Evolutionary conservation across 176 grass and related monocot genomes (phyloP).

Genomic region (Ensete ventricosum): DNA sequence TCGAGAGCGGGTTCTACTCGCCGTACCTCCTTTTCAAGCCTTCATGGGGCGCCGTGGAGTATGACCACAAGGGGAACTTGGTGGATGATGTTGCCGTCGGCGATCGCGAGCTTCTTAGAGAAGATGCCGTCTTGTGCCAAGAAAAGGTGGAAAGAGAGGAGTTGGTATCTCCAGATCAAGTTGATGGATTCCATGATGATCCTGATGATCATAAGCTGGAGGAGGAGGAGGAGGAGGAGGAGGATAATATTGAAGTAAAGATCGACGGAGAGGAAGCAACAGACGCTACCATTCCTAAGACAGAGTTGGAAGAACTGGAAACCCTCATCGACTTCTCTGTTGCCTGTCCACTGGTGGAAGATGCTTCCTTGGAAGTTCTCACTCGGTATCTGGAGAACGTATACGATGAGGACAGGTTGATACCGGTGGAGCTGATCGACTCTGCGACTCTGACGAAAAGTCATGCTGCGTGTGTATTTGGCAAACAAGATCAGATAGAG

Average conservation of each 20-base stretch:
- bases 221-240: conserved; percentile 15
- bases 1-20: conserved; percentile 88
- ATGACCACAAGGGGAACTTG: conserved; percentile 15
- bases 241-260: conserved; percentile 1
- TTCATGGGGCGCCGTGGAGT: conserved; percentile 17
- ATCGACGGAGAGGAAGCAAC: not conserved
- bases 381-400: conserved; percentile 15
- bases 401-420: conserved; percentile 20
- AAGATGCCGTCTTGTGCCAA: conserved; percentile 17
- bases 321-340: conserved; percentile 50
- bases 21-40: conserved; percentile 47
- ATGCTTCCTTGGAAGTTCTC: conserved; percentile 26
- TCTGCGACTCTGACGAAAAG: conserved; percentile 8
- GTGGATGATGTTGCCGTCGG: not conserved
- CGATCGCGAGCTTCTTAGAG: not conserved
- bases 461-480: conserved; percentile 5
- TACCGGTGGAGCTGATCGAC: conserved; percentile 44
- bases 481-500: conserved; percentile 8
- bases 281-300: not conserved
- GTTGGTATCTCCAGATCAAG: conserved; percentile 23
- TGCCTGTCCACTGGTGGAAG: conserved; percentile 24
- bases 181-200: conserved; percentile 1
- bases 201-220: no score
- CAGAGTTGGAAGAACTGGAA: not conserved
- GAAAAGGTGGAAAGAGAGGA: conserved; percentile 17